Evolutionary conservation across 805 yeast species (phyloP).

Genomic region (Dipodascus albidus): DNA sequence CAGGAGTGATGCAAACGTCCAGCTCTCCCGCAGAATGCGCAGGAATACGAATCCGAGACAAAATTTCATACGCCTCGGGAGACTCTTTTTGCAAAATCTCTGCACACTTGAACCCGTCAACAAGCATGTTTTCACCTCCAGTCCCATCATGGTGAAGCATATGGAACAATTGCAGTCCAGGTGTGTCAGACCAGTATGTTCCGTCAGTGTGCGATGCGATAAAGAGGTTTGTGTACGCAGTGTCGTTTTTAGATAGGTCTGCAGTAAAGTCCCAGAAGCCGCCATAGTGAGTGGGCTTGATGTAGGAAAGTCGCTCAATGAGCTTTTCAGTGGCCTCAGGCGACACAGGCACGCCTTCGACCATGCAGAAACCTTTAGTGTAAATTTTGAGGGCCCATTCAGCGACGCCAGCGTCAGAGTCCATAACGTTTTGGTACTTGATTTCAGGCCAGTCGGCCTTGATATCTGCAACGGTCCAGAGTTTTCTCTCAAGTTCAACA

Average conservation of each 20-base stretch:
- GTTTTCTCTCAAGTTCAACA: slow-evolving; percentile 25
- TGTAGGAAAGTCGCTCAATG: slow-evolving; percentile 45
- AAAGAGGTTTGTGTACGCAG: slow-evolving; percentile 60
- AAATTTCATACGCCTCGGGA: slow-evolving; percentile 41
- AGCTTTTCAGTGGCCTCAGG: slow-evolving; percentile 49
- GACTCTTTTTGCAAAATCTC: slow-evolving; percentile 31
- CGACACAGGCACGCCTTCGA: slow-evolving; percentile 47
- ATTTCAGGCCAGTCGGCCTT: slow-evolving; percentile 35
- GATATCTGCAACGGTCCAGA: slow-evolving; percentile 37
- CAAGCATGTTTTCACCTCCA: slow-evolving; percentile 60
- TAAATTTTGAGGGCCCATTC: slow-evolving; percentile 38
- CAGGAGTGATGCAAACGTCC: slow-evolving; percentile 47
- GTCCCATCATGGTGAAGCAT: slow-evolving; percentile 44
- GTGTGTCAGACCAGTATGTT: slow-evolving; percentile 63
- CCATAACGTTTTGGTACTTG: slow-evolving; percentile 38
- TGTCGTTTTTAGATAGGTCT: slow-evolving; percentile 53
- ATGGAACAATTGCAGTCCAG: slow-evolving; percentile 61
- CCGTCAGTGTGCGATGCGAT: slow-evolving; percentile 62
- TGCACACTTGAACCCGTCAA: slow-evolving; percentile 57
- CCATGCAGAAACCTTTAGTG: slow-evolving; percentile 49
- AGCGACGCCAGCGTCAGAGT: slow-evolving; percentile 32
- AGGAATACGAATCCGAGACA: slow-evolving; percentile 41
- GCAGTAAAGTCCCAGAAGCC: slow-evolving; percentile 73
- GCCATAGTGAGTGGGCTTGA: slow-evolving; percentile 65
- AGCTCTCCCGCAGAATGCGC: slow-evolving; percentile 71